These are phyloP conservation scores for Mycena rosella DNA, from an alignment of 768 basidiomycete genomes.

Conservation along the genomic window DNA sequence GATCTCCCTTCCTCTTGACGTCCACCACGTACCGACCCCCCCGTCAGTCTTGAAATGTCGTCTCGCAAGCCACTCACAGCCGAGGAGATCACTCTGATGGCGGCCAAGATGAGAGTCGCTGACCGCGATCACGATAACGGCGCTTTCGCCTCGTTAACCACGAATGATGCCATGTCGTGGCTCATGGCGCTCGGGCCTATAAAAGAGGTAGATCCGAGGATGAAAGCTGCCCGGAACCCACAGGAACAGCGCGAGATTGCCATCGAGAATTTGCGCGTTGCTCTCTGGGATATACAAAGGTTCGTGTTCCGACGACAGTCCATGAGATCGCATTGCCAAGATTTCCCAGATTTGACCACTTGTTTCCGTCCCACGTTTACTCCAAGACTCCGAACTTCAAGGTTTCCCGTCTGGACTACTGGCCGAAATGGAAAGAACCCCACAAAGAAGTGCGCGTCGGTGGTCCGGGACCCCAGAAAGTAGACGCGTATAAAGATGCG, in stretches of 20 bases:
- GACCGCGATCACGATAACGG: constrained; percentile 35
- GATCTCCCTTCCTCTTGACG: not conserved
- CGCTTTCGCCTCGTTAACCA: constrained; percentile 36
- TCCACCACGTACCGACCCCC: not conserved
- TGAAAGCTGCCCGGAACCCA: constrained; percentile 16
- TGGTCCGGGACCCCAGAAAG: not conserved
- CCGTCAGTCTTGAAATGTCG: not conserved
- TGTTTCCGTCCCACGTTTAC: constrained; percentile 29
- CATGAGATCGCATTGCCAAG: not conserved
- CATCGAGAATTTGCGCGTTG: constrained; percentile 25
- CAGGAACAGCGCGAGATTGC: constrained; percentile 24
- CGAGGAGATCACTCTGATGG: constrained; percentile 28
- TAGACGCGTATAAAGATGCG: constrained; percentile 16
- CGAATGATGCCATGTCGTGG: constrained; percentile 32
- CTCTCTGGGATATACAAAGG: constrained; percentile 38
- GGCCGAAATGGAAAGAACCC: constrained; percentile 31
- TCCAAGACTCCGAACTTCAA: constrained; percentile 31
- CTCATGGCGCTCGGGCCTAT: constrained; percentile 27
- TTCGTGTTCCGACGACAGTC: not conserved
- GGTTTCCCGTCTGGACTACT: constrained; percentile 20
- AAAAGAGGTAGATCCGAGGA: constrained; percentile 19
- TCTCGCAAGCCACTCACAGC: constrained; percentile 24
- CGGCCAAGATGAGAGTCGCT: constrained; percentile 30
- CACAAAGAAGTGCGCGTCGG: constrained; percentile 24
- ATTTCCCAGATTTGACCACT: constrained; percentile 35